Conservation (phyloP, 1,284 basidiomycete species). For the Xanthoconium separans region DNA sequence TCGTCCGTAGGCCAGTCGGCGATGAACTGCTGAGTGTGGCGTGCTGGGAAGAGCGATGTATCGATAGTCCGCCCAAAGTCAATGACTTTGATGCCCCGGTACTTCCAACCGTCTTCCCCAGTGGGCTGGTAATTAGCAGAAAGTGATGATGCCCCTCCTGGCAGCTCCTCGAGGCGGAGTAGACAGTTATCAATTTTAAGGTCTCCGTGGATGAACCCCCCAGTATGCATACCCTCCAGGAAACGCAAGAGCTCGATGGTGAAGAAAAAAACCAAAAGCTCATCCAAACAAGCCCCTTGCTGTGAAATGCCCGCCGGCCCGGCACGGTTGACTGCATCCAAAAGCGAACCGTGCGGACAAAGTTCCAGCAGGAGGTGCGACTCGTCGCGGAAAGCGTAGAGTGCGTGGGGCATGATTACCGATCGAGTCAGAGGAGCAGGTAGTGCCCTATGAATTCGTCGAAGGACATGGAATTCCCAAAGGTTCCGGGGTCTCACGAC, state of each 20-base stretch:
- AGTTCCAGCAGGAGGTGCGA: constrained; percentile 88
- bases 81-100: constrained; percentile 90
- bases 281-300: constrained; percentile 85
- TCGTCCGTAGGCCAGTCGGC: constrained; percentile 89
- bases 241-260: constrained; percentile 84
- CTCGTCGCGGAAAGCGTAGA: constrained; percentile 88
- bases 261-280: constrained; percentile 96
- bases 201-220: constrained; percentile 94
- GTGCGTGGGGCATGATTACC: constrained; percentile 70
- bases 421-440: constrained; percentile 56
- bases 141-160: constrained; percentile 72
- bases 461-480: constrained; percentile 94
- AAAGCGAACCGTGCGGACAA: constrained; percentile 88
- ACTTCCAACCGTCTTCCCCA: constrained; percentile 81
- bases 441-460: constrained; percentile 71
- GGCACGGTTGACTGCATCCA: constrained; percentile 91
- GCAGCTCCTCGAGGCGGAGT: constrained; percentile 82
- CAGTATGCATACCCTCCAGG: constrained; percentile 79
- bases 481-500: constrained; percentile 86
- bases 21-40: constrained; percentile 69
- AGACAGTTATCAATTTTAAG: constrained; percentile 99
- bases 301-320: constrained; percentile 65
- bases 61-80: constrained; percentile 97
- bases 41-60: constrained; percentile 69
- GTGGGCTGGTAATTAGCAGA: constrained; percentile 70